A percentile compares a stretch with the other conserved stretches of the same genome.
These are phyloP conservation scores for Paecilomyces sp. DNA, from an alignment of 2,329 filamentous ascomycete species.

Conservation along the genomic window DNA sequence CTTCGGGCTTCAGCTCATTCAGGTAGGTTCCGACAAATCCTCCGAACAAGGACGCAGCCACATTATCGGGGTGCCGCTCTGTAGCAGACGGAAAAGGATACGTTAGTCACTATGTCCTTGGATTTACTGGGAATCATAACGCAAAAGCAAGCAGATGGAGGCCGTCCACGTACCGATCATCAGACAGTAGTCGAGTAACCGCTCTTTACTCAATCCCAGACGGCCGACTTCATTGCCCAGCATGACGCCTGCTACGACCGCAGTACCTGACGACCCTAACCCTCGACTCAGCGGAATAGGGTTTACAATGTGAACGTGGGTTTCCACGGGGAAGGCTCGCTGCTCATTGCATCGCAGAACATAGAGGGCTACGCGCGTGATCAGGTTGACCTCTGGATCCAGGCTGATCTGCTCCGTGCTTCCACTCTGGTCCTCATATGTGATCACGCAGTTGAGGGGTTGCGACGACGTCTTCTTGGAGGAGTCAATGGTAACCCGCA, in stretches of 20 bases:
- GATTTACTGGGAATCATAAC: too few relatives aligned
- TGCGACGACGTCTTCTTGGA: conserved; percentile 30
- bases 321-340: conserved; percentile 74
- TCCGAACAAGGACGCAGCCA: conserved; percentile 89
- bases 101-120: background rate
- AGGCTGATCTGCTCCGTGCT: conserved; percentile 68
- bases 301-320: conserved; percentile 90
- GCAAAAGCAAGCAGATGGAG: background rate
- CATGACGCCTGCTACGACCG: conserved; percentile 91
- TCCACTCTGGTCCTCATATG: conserved; percentile 78
- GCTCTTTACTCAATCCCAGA: conserved; percentile 67
- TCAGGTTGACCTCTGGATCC: conserved; percentile 79
- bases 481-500: conserved; percentile 70
- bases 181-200: conserved; percentile 89
- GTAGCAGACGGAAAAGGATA: conserved; percentile 1
- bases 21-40: conserved; percentile 96
- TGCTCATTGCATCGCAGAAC: conserved; percentile 88
- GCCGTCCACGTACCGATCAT: conserved; percentile 69
- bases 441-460: conserved; percentile 66
- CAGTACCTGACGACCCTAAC: conserved; percentile 89
- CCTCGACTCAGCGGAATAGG: conserved; percentile 89
- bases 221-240: conserved; percentile 83
- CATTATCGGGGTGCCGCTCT: conserved; percentile 84
- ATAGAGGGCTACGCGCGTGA: conserved; percentile 90
- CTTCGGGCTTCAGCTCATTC: conserved; percentile 82